phyloP scores from a whole-genome alignment of 2,329 filamentous ascomycete species.

The Alternaria sp. region DNA sequence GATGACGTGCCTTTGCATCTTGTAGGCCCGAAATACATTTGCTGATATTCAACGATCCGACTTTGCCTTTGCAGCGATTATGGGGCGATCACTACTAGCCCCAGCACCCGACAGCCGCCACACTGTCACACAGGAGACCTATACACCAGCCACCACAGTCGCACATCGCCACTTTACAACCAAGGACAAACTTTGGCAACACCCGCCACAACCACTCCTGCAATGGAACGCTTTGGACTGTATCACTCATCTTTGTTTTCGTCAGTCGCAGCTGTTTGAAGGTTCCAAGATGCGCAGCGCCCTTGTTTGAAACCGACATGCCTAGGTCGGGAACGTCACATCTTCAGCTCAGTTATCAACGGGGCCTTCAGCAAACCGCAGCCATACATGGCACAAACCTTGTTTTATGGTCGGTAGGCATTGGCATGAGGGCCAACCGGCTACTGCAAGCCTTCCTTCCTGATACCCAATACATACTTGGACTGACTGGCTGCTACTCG shows the following conservation, averaged over 20 bases:
- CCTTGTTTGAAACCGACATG: too few relatives aligned
- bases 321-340: too few relatives aligned
- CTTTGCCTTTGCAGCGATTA: neutral
- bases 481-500: too few relatives aligned
- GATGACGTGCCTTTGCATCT: conserved; percentile 8
- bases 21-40: conserved; percentile 1
- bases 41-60: neutral
- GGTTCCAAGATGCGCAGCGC: too few relatives aligned
- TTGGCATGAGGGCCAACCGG: too few relatives aligned
- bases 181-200: neutral
- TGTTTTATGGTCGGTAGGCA: too few relatives aligned
- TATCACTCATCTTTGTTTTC: conserved; percentile 4
- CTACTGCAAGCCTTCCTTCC: too few relatives aligned
- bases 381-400: too few relatives aligned
- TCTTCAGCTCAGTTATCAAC: too few relatives aligned
- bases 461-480: too few relatives aligned
- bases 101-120: conserved; percentile 3
- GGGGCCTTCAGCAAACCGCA: too few relatives aligned
- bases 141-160: conserved; percentile 1
- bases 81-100: conserved; percentile 1
- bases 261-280: neutral
- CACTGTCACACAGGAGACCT: neutral
- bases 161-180: neutral
- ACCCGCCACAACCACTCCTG: conserved; percentile 10
- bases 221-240: conserved; percentile 3